Evolutionary conservation across 202 grass and related monocot genomes (phyloP).

Genomic region (Brachypodium distachyon): DNA sequence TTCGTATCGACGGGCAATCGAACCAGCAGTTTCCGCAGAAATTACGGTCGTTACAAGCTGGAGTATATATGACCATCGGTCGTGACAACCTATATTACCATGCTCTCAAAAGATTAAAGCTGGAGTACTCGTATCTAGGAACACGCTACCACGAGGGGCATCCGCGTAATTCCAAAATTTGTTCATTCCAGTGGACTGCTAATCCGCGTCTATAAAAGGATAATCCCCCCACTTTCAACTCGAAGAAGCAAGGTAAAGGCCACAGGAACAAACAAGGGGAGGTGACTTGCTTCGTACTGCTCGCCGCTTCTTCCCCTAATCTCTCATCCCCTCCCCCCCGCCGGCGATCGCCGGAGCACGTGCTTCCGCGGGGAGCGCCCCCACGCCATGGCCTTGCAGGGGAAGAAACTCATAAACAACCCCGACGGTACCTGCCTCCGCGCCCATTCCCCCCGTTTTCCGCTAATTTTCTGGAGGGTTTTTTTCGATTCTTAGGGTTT

Average conservation of each 20-base stretch:
- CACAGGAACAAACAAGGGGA: constrained; percentile 3
- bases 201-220: constrained; percentile 59
- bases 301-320: constrained; percentile 12
- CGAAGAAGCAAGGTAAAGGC: constrained; percentile 23
- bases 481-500: constrained; percentile 24
- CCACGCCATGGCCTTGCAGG: constrained; percentile 63
- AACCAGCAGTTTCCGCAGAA: too few species aligned
- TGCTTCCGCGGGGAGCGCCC: neutral
- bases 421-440: constrained; percentile 49
- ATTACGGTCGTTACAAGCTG: too few species aligned
- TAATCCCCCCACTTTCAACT: constrained; percentile 5
- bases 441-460: constrained; percentile 25
- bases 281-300: constrained; percentile 24
- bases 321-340: neutral
- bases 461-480: constrained; percentile 8
- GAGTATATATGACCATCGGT: too few species aligned
- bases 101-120: too few species aligned
- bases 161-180: constrained; percentile 30
- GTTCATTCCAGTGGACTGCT: constrained; percentile 16
- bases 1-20: too few species aligned
- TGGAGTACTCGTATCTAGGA: too few species aligned
- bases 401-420: constrained; percentile 97
- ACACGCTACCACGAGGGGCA: too few species aligned
- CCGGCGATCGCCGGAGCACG: constrained; percentile 21
- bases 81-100: too few species aligned